These are phyloP conservation scores for Primulina eburnea DNA, from an alignment of 257 asterid species.

Conservation along the genomic window DNA sequence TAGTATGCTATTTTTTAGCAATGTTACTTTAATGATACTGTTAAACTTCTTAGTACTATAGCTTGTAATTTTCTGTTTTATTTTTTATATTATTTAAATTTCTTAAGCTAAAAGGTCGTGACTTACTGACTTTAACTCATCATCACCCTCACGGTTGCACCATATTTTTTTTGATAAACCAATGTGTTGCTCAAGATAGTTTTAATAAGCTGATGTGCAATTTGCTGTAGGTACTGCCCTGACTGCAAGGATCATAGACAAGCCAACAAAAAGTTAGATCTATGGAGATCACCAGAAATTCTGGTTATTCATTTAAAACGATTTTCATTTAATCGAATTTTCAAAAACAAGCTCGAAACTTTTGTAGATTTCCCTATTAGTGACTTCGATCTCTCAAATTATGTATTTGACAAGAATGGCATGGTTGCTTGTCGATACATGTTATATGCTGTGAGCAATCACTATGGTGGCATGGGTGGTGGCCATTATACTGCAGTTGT, in stretches of 20 bases:
- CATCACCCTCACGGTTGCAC: too few species aligned
- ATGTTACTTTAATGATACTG: not conserved
- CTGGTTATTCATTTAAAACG: conserved; percentile 72
- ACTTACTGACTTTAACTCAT: not conserved
- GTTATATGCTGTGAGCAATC: conserved; percentile 73
- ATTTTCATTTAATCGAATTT: conserved; percentile 51
- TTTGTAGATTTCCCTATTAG: conserved; percentile 68
- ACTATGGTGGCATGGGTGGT: conserved; percentile 58
- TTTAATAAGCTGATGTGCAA: conserved; percentile 6
- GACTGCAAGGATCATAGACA: conserved; percentile 64
- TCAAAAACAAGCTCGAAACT: conserved; percentile 62
- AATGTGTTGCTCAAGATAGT: not conserved
- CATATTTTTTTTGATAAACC: not conserved
- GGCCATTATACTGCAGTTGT: conserved; percentile 82
- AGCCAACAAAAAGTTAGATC: conserved; percentile 71
- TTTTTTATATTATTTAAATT: too few species aligned
- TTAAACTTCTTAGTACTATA: too few species aligned
- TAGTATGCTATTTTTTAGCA: not conserved
- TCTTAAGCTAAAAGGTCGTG: not conserved
- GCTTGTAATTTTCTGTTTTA: too few species aligned
- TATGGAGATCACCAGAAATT: conserved; percentile 80
- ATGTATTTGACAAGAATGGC: conserved; percentile 35
- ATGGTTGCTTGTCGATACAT: conserved; percentile 37
- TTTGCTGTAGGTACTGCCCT: conserved; percentile 59
- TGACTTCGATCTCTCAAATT: conserved; percentile 58